Evolutionary conservation across 345 rosid genomes (phyloP).

Genomic region (Capsella bursapastoris): DNA sequence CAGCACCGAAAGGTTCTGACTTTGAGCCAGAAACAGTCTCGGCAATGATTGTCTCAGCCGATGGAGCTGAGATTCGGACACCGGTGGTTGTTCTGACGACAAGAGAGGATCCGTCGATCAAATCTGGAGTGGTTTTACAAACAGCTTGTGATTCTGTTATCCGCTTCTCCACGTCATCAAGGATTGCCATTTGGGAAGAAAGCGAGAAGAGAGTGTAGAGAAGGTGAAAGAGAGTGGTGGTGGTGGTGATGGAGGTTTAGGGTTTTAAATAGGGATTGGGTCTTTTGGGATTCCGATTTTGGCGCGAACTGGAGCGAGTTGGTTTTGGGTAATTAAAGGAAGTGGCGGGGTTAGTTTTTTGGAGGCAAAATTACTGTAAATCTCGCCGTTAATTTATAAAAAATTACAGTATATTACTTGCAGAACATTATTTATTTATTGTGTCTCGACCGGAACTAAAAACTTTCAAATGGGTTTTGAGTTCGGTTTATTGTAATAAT

Average conservation of each 20-base stretch:
- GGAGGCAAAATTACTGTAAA: conserved; percentile 31
- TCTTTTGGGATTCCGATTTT: conserved; percentile 15
- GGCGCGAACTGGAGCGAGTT: conserved; percentile 19
- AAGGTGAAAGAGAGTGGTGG: not conserved
- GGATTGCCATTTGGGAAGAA: not conserved
- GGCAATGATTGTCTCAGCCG: not conserved
- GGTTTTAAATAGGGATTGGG: conserved; percentile 16
- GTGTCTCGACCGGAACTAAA: too few relatives aligned
- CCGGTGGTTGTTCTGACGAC: conserved; percentile 48
- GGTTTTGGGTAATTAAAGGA: conserved; percentile 4
- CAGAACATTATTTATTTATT: too few relatives aligned
- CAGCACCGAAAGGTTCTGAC: not conserved
- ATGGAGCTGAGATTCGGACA: conserved; percentile 47
- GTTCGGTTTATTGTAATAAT: too few relatives aligned
- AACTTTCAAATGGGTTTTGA: too few relatives aligned
- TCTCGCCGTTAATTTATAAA: conserved; percentile 29
- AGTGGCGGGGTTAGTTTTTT: conserved; percentile 26
- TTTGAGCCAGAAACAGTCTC: not conserved
- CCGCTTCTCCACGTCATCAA: conserved; percentile 3
- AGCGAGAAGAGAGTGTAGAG: not conserved
- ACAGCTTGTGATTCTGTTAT: conserved; percentile 2
- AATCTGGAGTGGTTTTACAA: conserved; percentile 24
- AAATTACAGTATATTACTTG: too few relatives aligned
- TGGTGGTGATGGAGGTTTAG: not conserved
- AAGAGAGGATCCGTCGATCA: not conserved